These are phyloP conservation scores for Microbotryum scabiosae DNA, from an alignment of 1,284 basidiomycete genomes.

Conservation along the genomic window DNA sequence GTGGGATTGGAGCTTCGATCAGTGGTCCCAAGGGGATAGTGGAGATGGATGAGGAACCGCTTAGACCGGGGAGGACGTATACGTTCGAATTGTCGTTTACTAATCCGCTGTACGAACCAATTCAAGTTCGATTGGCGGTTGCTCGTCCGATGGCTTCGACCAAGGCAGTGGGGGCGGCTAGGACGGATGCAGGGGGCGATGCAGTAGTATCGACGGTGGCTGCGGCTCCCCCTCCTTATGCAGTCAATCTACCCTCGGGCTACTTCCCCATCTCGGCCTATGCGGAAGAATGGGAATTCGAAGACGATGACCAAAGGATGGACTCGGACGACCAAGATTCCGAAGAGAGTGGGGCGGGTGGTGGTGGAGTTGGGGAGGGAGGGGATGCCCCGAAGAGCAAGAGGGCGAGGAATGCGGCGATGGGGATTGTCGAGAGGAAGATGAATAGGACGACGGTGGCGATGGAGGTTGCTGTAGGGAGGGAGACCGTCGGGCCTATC, in stretches of 20 bases:
- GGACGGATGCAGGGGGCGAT: not conserved
- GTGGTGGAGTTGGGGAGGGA: conserved; percentile 40
- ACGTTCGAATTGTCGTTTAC: conserved; percentile 79
- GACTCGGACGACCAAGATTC: conserved; percentile 53
- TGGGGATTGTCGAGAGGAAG: conserved; percentile 67
- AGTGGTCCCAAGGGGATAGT: not conserved
- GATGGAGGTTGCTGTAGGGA: conserved; percentile 69
- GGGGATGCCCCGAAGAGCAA: conserved; percentile 26
- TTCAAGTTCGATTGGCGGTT: conserved; percentile 71
- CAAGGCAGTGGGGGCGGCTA: conserved; percentile 42
- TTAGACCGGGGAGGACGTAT: conserved; percentile 68
- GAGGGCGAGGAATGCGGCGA: conserved; percentile 46
- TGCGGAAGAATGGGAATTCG: conserved; percentile 92
- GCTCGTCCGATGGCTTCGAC: conserved; percentile 40
- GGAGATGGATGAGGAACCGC: conserved; percentile 39
- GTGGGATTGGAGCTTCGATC: not conserved
- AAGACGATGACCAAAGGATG: conserved; percentile 41
- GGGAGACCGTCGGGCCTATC: conserved; percentile 61
- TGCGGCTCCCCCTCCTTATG: conserved; percentile 49
- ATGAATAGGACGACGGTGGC: conserved; percentile 78
- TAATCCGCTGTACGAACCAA: conserved; percentile 89
- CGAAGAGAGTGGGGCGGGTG: conserved; percentile 58
- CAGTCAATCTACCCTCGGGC: conserved; percentile 62
- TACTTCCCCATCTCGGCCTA: conserved; percentile 75
- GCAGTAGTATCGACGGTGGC: not conserved